Base-by-base conservation (phyloP, 2,329 filamentous ascomycete species). In the Fusarium sp. region DNA sequence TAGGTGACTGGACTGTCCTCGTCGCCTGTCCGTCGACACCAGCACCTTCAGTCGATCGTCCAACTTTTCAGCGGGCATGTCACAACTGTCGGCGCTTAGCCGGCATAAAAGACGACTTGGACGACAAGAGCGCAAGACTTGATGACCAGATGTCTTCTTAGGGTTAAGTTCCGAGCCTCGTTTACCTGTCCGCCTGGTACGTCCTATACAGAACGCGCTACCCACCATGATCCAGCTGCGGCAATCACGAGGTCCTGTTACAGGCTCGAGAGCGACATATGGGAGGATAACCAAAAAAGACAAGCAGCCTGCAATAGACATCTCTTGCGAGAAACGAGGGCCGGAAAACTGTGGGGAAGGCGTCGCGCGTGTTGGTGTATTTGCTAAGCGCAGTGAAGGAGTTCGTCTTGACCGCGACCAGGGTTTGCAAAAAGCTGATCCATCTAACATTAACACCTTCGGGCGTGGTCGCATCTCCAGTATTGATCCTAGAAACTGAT, bases 131-230 rank as follows among this genome's bases (percentile, higher is more conserved):
- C 88, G 89, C 89, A 92, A 94, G 77, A 86, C 92, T 92, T 68
- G 16, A 51, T 74, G 87, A 89, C 93, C 92, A 92, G 89, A 84
- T 81, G 79, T 83, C 81, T 84, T 84, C 87, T 92, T 97, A 97
- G 94, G 94, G 94, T 97, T 97, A 97, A 94, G 92, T 94, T 94
- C 92, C 93, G 90, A 91, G 82, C 84, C 82, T 84, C 84, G 85
- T 88, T 91, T 88, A 86, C 87, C 82, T 83, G 77, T 78, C 71
- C 71, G 71, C 76, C 80, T 79, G 81, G 82, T 61, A 79, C 81
- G 79, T 77, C 79, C 78, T 69, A 77, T 61, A 57, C 59, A 57
- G 67, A 20, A 53, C 48, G 68, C 67, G 29, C 32, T 69, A 64
- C 41, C 75, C 80, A 77, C 77, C 78, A 79, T 78, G 76, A 78